Conservation (phyloP, 169 alveolate species). For the Plasmodium blacklocki region DNA sequence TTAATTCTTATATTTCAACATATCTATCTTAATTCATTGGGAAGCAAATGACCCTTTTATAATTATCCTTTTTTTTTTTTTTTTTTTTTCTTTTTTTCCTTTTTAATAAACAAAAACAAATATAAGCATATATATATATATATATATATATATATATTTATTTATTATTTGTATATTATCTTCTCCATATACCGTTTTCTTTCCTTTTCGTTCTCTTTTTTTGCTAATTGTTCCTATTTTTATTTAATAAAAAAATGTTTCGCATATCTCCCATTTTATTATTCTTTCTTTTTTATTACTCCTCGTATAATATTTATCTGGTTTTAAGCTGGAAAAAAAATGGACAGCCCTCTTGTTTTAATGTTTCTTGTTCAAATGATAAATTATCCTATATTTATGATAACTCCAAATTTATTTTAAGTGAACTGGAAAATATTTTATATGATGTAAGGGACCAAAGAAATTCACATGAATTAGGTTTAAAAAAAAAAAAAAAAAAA, state of each 20-base stretch:
- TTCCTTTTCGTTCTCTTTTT: not conserved
- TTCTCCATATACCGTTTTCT: not conserved
- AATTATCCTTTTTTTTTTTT: too few species aligned
- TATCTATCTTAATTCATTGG: too few species aligned
- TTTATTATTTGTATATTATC: too few species aligned
- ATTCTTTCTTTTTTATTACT: slow-evolving; percentile 11
- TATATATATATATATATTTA: too few species aligned
- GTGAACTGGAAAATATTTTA: slow-evolving; percentile 48
- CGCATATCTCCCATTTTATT: slow-evolving; percentile 9
- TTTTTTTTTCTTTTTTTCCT: too few species aligned
- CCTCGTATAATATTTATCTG: slow-evolving; percentile 17
- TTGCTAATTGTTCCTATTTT: slow-evolving; percentile 3
- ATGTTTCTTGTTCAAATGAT: slow-evolving; percentile 45
- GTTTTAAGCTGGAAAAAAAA: not conserved
- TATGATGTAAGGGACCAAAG: slow-evolving; percentile 59
- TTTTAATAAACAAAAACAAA: too few species aligned
- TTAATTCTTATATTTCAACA: too few species aligned
- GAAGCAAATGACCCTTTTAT: too few species aligned
- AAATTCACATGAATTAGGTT: slow-evolving; percentile 40
- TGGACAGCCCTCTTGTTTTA: slow-evolving; percentile 43
- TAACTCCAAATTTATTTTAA: slow-evolving; percentile 46
- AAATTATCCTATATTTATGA: slow-evolving; percentile 53
- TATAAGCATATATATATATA: too few species aligned
- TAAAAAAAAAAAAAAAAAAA: slow-evolving; percentile 5
- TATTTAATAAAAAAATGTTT: slow-evolving; percentile 36